Percentiles rank a stretch among this genome's conserved stretches.
Conservation (phyloP, 164 flowering plant species). For the Annona cherimola region DNA sequence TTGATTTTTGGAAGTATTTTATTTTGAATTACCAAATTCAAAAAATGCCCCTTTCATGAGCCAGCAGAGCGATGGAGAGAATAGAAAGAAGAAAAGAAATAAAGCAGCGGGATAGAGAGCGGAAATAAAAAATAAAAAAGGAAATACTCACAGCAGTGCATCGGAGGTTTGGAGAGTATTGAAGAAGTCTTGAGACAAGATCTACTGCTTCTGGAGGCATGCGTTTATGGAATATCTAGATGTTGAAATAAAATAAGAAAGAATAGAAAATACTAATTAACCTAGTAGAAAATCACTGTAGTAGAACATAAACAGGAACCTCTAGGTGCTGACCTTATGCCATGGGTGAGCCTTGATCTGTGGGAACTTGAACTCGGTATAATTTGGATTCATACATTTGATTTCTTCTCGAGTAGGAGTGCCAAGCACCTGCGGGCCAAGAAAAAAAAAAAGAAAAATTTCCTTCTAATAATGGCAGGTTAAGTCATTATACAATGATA, state of each 20-base stretch:
- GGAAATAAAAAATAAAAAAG: neutral
- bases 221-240: constrained; percentile 61
- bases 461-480: neutral
- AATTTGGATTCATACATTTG: constrained; percentile 77
- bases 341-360: constrained; percentile 74
- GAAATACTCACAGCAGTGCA: constrained; percentile 55
- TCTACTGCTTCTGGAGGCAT: constrained; percentile 72
- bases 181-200: constrained; percentile 70
- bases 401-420: constrained; percentile 80
- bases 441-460: neutral
- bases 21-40: no score
- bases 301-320: neutral
- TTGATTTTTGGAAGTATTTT: no score
- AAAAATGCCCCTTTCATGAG: no score
- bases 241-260: neutral
- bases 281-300: neutral
- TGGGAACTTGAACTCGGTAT: constrained; percentile 64
- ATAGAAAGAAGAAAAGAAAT: neutral
- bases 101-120: neutral
- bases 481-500: neutral
- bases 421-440: constrained; percentile 46
- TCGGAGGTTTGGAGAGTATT: constrained; percentile 63
- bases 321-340: constrained; percentile 48
- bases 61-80: no score
- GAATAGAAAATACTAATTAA: neutral